Conservation (phyloP, 352 stramenopile genomes). For the Thraustochytrium aureum region DNA sequence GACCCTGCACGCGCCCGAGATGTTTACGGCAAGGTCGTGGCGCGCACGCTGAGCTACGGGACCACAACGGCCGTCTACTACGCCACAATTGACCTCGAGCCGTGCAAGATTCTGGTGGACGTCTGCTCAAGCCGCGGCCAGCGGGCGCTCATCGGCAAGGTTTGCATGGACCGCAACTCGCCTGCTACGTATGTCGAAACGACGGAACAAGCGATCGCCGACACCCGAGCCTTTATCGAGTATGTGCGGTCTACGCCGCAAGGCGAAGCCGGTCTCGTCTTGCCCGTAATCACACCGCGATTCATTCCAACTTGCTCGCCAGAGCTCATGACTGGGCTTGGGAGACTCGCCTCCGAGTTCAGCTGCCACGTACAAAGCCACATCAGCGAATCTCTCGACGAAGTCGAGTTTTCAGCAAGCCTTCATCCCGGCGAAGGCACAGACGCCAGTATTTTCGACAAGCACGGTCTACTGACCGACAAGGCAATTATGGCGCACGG, state of each 20-base stretch:
- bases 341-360: slow-evolving; percentile 73
- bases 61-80: slow-evolving; percentile 95
- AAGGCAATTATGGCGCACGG: slow-evolving; percentile 92
- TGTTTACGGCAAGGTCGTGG: slow-evolving; percentile 82
- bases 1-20: slow-evolving; percentile 65
- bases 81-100: slow-evolving; percentile 81
- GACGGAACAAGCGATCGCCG: slow-evolving; percentile 72
- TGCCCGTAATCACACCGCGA: slow-evolving; percentile 84
- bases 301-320: slow-evolving; percentile 88
- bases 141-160: slow-evolving; percentile 86
- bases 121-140: slow-evolving; percentile 76
- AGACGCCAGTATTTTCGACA: slow-evolving; percentile 77
- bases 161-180: slow-evolving; percentile 93
- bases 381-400: slow-evolving; percentile 78
- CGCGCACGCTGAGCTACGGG: slow-evolving; percentile 75
- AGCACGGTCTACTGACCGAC: slow-evolving; percentile 79
- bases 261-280: slow-evolving; percentile 64
- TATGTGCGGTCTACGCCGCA: slow-evolving; percentile 65
- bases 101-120: slow-evolving; percentile 82
- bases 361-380: slow-evolving; percentile 83
- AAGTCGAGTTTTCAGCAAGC: slow-evolving; percentile 77
- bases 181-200: slow-evolving; percentile 75
- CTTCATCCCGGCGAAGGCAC: slow-evolving; percentile 71
- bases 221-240: slow-evolving; percentile 79
- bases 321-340: slow-evolving; percentile 74